Conservation (phyloP, 1,139 yeast species). For the Blastobotrys malaysiensis region DNA sequence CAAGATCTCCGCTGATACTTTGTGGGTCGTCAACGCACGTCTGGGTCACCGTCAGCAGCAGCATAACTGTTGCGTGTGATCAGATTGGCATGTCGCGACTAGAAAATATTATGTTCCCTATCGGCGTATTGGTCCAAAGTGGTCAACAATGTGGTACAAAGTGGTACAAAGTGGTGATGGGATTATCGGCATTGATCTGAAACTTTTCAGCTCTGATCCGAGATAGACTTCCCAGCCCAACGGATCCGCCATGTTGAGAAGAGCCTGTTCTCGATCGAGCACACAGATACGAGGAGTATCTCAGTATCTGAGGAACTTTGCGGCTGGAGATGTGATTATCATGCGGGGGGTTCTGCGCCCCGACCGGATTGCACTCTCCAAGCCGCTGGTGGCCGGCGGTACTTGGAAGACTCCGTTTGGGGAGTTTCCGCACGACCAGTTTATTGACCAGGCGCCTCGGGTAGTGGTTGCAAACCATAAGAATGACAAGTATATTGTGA, state of each 20-base stretch:
- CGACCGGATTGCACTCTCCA: slow-evolving; percentile 29
- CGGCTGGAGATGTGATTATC: slow-evolving; percentile 29
- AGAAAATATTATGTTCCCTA: too few relatives aligned
- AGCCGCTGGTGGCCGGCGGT: slow-evolving; percentile 24
- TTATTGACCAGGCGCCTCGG: slow-evolving; percentile 32
- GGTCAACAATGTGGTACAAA: too few relatives aligned
- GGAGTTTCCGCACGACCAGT: slow-evolving; percentile 32
- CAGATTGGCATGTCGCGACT: too few relatives aligned
- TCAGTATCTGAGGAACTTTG: slow-evolving; percentile 9
- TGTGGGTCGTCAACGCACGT: slow-evolving; percentile 1
- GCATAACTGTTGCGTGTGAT: slow-evolving; percentile 1
- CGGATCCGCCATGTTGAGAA: neutral
- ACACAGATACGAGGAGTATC: slow-evolving; percentile 1
- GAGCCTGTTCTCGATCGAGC: neutral
- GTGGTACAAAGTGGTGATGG: neutral
- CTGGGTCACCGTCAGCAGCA: slow-evolving; percentile 5
- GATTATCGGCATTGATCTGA: neutral
- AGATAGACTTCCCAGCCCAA: neutral
- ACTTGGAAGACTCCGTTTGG: slow-evolving; percentile 22
- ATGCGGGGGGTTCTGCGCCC: slow-evolving; percentile 28
- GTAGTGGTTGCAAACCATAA: slow-evolving; percentile 20
- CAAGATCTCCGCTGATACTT: slow-evolving; percentile 1
- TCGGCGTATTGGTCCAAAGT: too few relatives aligned
- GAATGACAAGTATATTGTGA: slow-evolving; percentile 29
- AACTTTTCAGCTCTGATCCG: neutral